phyloP scores from a whole-genome alignment of 331 rosid species.

The Acacia concinna region DNA sequence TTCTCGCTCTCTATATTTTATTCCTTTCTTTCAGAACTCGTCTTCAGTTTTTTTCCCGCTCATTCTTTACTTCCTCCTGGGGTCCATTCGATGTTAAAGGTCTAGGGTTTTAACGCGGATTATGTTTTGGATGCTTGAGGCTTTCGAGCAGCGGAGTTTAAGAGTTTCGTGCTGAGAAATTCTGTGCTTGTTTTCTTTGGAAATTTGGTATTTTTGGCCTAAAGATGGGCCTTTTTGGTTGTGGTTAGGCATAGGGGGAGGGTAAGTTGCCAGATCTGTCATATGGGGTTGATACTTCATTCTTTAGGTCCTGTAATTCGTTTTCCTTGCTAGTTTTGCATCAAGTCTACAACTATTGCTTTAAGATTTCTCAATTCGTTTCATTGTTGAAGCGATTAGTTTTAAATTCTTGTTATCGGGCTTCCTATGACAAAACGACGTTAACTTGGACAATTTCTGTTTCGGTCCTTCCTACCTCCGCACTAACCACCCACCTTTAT shows the following conservation, averaged over 20 bases:
- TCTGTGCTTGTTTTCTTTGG: background rate
- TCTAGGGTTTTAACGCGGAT: conserved; percentile 29
- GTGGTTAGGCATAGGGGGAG: conserved; percentile 8
- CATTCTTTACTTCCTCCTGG: background rate
- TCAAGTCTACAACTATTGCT: background rate
- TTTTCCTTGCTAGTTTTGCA: background rate
- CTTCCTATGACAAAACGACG: background rate
- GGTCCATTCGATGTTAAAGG: background rate
- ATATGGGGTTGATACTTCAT: background rate
- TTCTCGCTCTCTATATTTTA: too few species aligned
- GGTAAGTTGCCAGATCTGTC: conserved; percentile 32
- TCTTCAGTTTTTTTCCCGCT: background rate
- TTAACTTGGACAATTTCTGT: background rate
- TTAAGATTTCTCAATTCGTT: background rate
- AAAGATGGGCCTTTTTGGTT: background rate
- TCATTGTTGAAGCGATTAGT: background rate
- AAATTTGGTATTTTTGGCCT: background rate
- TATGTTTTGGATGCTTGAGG: background rate
- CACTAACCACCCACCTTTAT: background rate
- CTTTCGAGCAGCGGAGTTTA: background rate
- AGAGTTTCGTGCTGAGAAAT: background rate
- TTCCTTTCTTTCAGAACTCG: background rate
- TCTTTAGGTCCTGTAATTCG: background rate
- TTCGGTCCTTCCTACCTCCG: background rate
- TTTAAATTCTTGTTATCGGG: background rate